Base-by-base conservation (phyloP, 2,329 filamentous ascomycete genomes). In the Penicillium sp. region DNA sequence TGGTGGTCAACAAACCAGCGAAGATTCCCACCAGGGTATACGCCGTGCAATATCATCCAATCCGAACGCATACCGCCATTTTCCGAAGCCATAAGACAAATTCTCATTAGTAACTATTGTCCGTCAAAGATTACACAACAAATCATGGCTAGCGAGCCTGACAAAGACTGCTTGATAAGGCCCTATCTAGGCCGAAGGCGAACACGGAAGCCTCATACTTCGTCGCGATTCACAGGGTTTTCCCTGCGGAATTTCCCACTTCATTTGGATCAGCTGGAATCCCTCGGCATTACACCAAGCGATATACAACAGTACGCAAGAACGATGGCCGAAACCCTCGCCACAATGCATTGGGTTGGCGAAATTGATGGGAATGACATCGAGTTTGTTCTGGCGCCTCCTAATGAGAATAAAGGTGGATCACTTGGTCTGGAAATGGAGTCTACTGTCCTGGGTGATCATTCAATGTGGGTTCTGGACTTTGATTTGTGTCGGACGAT, bases 301-400 rank as follows among this genome's bases (percentile, higher is more conserved):
- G 53, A 63, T 0, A 57, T 64, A 0, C 1, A 44, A 0, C 20
- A 44, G 0, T 80, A 78, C 52, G 73, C 76, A 0, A 46, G 46
- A 1, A 62, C 65, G 0, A 79, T 82, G 71, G 80, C 75, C 0
- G 70, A 77, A 3, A 68, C 73, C 0, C 68, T 82, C 0, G 78
- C 79, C 0, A 65, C 76, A 2, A 63, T 82, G 44, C 74, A 79
- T 51, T 83, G 77, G 78, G 40, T 56, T 1, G 73, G 68, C 0
- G 52, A 64, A 9, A 58, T 80, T 0, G 78, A 82, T 53, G 79
- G 72, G 0, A 76, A 75, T 31, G 79, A 81, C 40, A 69, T 83
- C 2, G 78, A 83, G 42, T 82, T 81, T 54, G 79, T 82, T 0
- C 70, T 82, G 2, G 68, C 61, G 0, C 49, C 59, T 2, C 53